phyloP scores from a whole-genome alignment of 306 rosid genomes.

The Vigna reflexopilosa region DNA sequence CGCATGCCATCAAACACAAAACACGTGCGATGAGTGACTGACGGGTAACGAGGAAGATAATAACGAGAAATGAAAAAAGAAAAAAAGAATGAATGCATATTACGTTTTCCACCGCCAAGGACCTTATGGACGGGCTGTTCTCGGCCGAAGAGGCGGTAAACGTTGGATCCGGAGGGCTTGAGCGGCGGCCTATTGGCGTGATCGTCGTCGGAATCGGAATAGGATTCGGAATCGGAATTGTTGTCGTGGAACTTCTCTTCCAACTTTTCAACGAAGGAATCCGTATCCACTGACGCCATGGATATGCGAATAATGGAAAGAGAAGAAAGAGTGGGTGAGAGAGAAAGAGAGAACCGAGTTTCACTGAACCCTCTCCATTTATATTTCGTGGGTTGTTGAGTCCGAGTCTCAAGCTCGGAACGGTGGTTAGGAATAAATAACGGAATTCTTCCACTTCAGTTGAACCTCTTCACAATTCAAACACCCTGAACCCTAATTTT shows the following conservation, averaged over 20 bases:
- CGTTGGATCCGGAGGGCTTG: conserved; percentile 44
- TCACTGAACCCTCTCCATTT: conserved; percentile 46
- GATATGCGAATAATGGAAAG: conserved; percentile 13
- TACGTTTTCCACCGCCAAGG: conserved; percentile 87
- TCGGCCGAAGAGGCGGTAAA: conserved; percentile 77
- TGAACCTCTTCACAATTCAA: neutral
- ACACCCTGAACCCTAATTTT: no score
- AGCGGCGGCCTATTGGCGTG: neutral
- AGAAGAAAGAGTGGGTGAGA: conserved; percentile 6
- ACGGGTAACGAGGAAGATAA: neutral
- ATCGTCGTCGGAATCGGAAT: conserved; percentile 55
- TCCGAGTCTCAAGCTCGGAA: conserved; percentile 30
- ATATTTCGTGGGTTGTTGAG: conserved; percentile 31
- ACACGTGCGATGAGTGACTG: conserved; percentile 10
- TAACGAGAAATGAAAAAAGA: neutral
- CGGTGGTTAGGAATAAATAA: conserved; percentile 43
- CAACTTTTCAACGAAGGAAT: conserved; percentile 56
- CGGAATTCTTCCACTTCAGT: conserved; percentile 38
- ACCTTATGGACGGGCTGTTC: conserved; percentile 82
- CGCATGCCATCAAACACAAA: no score
- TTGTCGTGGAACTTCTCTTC: conserved; percentile 56
- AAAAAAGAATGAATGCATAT: conserved; percentile 1
- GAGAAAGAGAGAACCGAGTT: conserved; percentile 30
- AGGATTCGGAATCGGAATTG: conserved; percentile 42
- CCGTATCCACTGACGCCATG: conserved; percentile 44